phyloP scores from a whole-genome alignment of 1,284 basidiomycete species.

The Omphalotus olearius region DNA sequence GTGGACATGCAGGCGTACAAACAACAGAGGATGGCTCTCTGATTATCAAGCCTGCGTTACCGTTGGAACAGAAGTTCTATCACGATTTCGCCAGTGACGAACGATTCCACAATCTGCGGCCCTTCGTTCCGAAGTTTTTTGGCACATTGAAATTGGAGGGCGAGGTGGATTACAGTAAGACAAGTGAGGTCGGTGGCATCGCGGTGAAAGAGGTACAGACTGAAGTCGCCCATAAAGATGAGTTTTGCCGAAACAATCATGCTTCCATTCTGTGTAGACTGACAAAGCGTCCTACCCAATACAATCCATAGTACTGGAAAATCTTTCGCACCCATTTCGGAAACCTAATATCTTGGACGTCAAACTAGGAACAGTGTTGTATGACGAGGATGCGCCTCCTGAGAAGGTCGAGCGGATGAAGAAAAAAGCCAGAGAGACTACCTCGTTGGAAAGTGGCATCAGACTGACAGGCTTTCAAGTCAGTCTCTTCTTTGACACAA shows the following conservation, averaged over 20 bases:
- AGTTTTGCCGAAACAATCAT: slow-evolving; percentile 22
- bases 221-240: slow-evolving; percentile 42
- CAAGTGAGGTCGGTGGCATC: slow-evolving; percentile 18
- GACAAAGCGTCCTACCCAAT: slow-evolving; percentile 14
- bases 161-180: slow-evolving; percentile 30
- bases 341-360: slow-evolving; percentile 88
- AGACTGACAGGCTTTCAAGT: slow-evolving; percentile 90
- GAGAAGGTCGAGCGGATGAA: slow-evolving; percentile 84
- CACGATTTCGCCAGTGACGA: slow-evolving; percentile 44
- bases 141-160: slow-evolving; percentile 75
- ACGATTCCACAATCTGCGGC: slow-evolving; percentile 39
- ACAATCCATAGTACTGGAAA: slow-evolving; percentile 85
- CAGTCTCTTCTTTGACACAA: slow-evolving; percentile 19
- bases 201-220: slow-evolving; percentile 27
- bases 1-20: slow-evolving; percentile 81
- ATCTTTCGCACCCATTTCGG: slow-evolving; percentile 68
- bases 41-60: slow-evolving; percentile 81
- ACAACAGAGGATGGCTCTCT: slow-evolving; percentile 73
- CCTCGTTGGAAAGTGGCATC: slow-evolving; percentile 73
- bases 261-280: neutral
- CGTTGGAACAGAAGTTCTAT: slow-evolving; percentile 81
- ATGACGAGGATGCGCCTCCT: slow-evolving; percentile 62
- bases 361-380: slow-evolving; percentile 87
- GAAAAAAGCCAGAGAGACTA: slow-evolving; percentile 66
- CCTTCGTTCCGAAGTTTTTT: slow-evolving; percentile 69